Conservation (phyloP, 1,284 basidiomycete species). For the Neolentinus lepideus region DNA sequence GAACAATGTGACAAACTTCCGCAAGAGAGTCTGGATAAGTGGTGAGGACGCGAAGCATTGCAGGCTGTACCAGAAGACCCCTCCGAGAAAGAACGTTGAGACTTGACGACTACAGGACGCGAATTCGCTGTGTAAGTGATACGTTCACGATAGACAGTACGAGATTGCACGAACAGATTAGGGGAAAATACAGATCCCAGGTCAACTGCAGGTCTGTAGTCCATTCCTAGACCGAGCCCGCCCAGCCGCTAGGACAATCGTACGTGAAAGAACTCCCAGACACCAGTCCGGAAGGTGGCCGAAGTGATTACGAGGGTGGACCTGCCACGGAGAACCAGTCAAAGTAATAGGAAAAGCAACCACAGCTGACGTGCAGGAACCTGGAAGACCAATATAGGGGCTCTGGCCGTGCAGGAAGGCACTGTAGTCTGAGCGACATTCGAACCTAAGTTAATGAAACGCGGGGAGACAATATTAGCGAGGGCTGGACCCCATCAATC, state of each 20-base stretch:
- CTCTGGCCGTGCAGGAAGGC: no score
- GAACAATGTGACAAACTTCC: conserved; percentile 7
- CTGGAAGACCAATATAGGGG: background rate
- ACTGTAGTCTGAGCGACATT: no score
- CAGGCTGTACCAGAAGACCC: conserved; percentile 39
- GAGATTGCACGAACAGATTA: background rate
- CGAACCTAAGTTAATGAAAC: background rate
- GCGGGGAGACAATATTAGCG: background rate
- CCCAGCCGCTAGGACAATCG: background rate
- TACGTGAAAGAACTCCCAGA: background rate
- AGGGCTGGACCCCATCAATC: background rate
- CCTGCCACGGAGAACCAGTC: background rate
- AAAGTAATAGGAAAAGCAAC: background rate
- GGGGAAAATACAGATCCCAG: background rate
- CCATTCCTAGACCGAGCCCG: background rate
- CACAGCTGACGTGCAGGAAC: background rate
- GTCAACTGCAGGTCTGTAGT: background rate
- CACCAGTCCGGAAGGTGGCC: background rate
- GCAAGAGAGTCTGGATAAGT: conserved; percentile 15
- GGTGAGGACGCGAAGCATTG: conserved; percentile 24
- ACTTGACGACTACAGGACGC: conserved; percentile 30
- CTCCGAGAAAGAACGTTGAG: conserved; percentile 41
- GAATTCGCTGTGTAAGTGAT: background rate
- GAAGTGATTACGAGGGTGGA: background rate
- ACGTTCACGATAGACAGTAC: background rate